A percentile compares a stretch with the other conserved stretches of the same genome.
Evolutionary conservation across 345 rosid species (phyloP).

Genomic region (Kernera saxatilis): DNA sequence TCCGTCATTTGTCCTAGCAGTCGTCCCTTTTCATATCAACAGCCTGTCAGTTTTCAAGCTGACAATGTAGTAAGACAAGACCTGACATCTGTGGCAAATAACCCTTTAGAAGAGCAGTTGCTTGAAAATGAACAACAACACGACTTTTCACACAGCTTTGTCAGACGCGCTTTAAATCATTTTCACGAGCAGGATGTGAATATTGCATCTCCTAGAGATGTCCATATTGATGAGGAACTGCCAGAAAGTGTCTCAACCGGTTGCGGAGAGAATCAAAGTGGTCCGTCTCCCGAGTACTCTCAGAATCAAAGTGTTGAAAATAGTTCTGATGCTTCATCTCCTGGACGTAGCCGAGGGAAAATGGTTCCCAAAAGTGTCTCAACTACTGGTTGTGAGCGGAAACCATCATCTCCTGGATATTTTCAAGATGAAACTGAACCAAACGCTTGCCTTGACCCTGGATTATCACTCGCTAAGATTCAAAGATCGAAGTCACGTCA

Average conservation of each 20-base stretch:
- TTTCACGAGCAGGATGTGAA: conserved; percentile 32
- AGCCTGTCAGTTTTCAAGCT: conserved; percentile 24
- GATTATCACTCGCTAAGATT: conserved; percentile 50
- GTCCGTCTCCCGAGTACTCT: neutral
- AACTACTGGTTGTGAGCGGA: conserved; percentile 33
- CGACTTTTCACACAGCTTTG: conserved; percentile 23
- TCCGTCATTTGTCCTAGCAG: conserved; percentile 34
- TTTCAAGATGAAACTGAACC: conserved; percentile 32
- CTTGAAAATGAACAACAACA: conserved; percentile 33
- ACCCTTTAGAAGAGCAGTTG: conserved; percentile 21
- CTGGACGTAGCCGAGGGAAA: conserved; percentile 15
- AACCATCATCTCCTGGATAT: conserved; percentile 41
- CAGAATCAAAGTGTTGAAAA: conserved; percentile 12
- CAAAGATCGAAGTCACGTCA: conserved; percentile 82
- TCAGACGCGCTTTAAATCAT: conserved; percentile 21
- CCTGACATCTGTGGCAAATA: conserved; percentile 9
- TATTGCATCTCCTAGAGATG: conserved; percentile 46
- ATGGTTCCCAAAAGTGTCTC: conserved; percentile 23
- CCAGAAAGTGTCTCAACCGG: conserved; percentile 27
- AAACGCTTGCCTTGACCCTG: conserved; percentile 30
- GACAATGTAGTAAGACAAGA: conserved; percentile 28
- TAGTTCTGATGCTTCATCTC: conserved; percentile 9
- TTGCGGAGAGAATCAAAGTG: conserved; percentile 11
- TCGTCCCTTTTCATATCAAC: conserved; percentile 32
- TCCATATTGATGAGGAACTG: conserved; percentile 31